Conservation (phyloP, 2,329 filamentous ascomycete genomes). For the Trichoderma endophyticum region DNA sequence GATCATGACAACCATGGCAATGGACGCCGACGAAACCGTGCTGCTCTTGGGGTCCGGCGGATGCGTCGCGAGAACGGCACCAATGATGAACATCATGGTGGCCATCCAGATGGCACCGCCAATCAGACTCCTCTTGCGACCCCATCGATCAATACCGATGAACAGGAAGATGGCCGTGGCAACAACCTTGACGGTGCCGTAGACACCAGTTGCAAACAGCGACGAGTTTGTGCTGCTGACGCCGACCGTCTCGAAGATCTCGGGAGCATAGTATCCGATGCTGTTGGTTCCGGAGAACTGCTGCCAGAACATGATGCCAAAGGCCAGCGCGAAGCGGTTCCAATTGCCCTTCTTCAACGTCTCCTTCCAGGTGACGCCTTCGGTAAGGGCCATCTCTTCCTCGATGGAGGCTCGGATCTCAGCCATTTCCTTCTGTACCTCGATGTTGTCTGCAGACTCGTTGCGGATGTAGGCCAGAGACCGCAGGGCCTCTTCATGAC, state of each 20-base stretch:
- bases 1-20: slow-evolving; percentile 23
- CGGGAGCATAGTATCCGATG: slow-evolving; percentile 32
- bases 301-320: slow-evolving; percentile 21
- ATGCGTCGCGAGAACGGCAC: slow-evolving; percentile 24
- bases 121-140: slow-evolving; percentile 59
- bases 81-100: slow-evolving; percentile 46
- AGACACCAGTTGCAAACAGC: slow-evolving; percentile 32
- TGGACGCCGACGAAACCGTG: slow-evolving; percentile 20
- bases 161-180: slow-evolving; percentile 43
- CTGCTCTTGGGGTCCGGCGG: slow-evolving; percentile 13
- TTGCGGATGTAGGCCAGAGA: slow-evolving; percentile 65
- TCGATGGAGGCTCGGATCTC: slow-evolving; percentile 51
- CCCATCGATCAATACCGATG: slow-evolving; percentile 32
- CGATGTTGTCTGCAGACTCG: slow-evolving; percentile 48
- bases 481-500: slow-evolving; percentile 55
- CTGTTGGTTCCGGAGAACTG: slow-evolving; percentile 31
- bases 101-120: slow-evolving; percentile 66
- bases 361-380: slow-evolving; percentile 10
- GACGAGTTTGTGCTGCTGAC: slow-evolving; percentile 24
- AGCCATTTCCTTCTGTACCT: slow-evolving; percentile 68
- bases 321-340: slow-evolving; percentile 15
- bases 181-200: slow-evolving; percentile 29
- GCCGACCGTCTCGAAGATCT: slow-evolving; percentile 31
- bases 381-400: slow-evolving; percentile 55
- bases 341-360: slow-evolving; percentile 13